Percentiles rank a stretch among this genome's conserved stretches.
Evolutionary conservation across 768 basidiomycete genomes (phyloP).

Genomic region (Tricholoma sp.): DNA sequence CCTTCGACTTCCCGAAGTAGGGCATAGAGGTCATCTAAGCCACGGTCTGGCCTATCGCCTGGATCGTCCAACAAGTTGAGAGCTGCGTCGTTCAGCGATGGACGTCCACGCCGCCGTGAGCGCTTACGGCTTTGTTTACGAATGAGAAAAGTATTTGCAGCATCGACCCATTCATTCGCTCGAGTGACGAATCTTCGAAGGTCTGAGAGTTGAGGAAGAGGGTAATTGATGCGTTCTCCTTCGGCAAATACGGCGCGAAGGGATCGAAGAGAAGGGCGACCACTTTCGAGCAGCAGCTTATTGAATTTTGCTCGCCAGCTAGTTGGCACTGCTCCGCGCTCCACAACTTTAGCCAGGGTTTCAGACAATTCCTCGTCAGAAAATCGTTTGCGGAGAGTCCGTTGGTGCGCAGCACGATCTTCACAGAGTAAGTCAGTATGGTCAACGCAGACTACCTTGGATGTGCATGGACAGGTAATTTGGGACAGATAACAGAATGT

Average conservation of each 20-base stretch:
- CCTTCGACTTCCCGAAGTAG: constrained; percentile 68
- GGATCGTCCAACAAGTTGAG: constrained; percentile 42
- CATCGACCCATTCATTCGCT: constrained; percentile 87
- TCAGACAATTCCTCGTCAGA: constrained; percentile 74
- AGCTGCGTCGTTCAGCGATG: constrained; percentile 33
- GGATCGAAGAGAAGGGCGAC: constrained; percentile 68
- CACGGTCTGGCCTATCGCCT: constrained; percentile 65
- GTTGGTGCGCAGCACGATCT: constrained; percentile 36
- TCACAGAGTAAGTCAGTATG: constrained; percentile 78
- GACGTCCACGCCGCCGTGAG: constrained; percentile 57
- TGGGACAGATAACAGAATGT: constrained; percentile 94
- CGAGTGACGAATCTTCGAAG: constrained; percentile 76
- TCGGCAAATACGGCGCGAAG: constrained; percentile 82
- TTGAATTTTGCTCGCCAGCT: constrained; percentile 72
- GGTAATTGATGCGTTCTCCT: constrained; percentile 80
- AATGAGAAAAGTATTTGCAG: constrained; percentile 71
- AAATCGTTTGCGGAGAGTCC: constrained; percentile 73
- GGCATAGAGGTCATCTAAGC: constrained; percentile 63
- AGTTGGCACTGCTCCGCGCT: constrained; percentile 68
- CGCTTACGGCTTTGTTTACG: constrained; percentile 80
- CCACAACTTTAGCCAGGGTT: constrained; percentile 57
- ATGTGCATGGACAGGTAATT: constrained; percentile 76
- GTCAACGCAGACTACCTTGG: constrained; percentile 78
- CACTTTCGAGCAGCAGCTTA: constrained; percentile 60
- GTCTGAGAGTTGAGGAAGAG: constrained; percentile 62